A percentile compares a stretch with the other conserved stretches of the same genome.
Conservation (phyloP, 1,284 basidiomycete genomes). For the Rhodofomes roseus region DNA sequence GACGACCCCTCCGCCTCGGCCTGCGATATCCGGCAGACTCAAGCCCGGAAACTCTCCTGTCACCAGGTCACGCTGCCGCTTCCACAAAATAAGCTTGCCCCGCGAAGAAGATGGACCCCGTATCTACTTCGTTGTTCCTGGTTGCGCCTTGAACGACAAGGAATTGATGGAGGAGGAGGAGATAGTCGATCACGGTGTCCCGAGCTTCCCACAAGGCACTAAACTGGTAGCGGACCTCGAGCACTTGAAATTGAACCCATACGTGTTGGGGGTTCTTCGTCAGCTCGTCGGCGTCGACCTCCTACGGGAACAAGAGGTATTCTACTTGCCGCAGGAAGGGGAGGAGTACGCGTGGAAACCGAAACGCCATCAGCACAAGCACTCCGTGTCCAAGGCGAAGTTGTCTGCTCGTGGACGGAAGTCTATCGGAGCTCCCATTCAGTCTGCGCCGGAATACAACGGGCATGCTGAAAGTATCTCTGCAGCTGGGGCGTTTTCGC, state of each 20-base stretch:
- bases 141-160: slow-evolving; percentile 54
- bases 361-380: slow-evolving; percentile 13
- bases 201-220: slow-evolving; percentile 44
- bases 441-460: slow-evolving; percentile 13
- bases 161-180: slow-evolving; percentile 56
- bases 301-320: slow-evolving; percentile 58
- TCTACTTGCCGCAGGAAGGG: slow-evolving; percentile 45
- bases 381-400: slow-evolving; percentile 33
- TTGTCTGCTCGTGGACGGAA: slow-evolving; percentile 3
- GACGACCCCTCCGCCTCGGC: neutral
- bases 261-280: slow-evolving; percentile 51
- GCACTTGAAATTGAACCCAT: slow-evolving; percentile 43
- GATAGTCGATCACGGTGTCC: slow-evolving; percentile 56
- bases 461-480: slow-evolving; percentile 11
- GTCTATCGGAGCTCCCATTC: slow-evolving; percentile 19
- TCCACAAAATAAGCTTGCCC: slow-evolving; percentile 61
- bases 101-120: slow-evolving; percentile 46
- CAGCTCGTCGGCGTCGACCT: slow-evolving; percentile 60
- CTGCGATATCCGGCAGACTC: neutral
- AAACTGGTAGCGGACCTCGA: slow-evolving; percentile 48
- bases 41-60: slow-evolving; percentile 18
- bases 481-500: slow-evolving; percentile 8
- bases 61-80: slow-evolving; percentile 60
- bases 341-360: slow-evolving; percentile 24
- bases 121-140: slow-evolving; percentile 59